A percentile compares a stretch with the other conserved stretches of the same genome.
phyloP scores from a whole-genome alignment of 2,329 filamentous ascomycete species.

The Coniochaeta prunicola region DNA sequence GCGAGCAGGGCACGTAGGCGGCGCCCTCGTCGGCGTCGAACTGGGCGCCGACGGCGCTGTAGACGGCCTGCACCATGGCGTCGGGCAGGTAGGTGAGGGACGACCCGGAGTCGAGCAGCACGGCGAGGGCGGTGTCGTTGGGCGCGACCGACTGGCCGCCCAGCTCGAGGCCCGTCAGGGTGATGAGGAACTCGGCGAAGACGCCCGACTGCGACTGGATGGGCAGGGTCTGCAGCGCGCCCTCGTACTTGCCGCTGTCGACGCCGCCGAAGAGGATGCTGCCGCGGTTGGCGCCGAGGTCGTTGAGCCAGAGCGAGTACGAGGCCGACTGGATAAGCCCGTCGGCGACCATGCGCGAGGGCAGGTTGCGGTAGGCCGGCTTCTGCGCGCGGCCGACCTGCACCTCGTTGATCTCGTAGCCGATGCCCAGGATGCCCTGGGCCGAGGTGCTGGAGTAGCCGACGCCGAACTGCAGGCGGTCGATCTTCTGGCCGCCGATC shows the following conservation, averaged over 20 bases:
- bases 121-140: slow-evolving; percentile 43
- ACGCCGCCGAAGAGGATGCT: slow-evolving; percentile 70
- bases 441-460: slow-evolving; percentile 54
- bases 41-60: slow-evolving; percentile 48
- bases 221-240: slow-evolving; percentile 58
- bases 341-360: slow-evolving; percentile 53
- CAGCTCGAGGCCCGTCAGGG: slow-evolving; percentile 52
- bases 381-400: slow-evolving; percentile 51
- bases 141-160: slow-evolving; percentile 34
- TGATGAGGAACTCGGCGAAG: slow-evolving; percentile 61
- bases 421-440: slow-evolving; percentile 79
- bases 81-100: slow-evolving; percentile 62
- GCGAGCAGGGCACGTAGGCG: slow-evolving; percentile 56
- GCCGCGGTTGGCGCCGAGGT: slow-evolving; percentile 57
- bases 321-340: slow-evolving; percentile 58
- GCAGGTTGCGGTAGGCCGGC: slow-evolving; percentile 60
- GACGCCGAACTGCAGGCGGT: slow-evolving; percentile 63
- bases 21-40: slow-evolving; percentile 45
- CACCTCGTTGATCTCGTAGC: slow-evolving; percentile 74
- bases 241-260: slow-evolving; percentile 57
- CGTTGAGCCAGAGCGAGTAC: slow-evolving; percentile 71
- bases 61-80: slow-evolving; percentile 45
- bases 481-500: slow-evolving; percentile 46
- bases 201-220: slow-evolving; percentile 46
- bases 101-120: slow-evolving; percentile 65